These are phyloP conservation scores for Phialophora verrucosa DNA, from an alignment of 2,329 filamentous ascomycete species.

Conservation along the genomic window DNA sequence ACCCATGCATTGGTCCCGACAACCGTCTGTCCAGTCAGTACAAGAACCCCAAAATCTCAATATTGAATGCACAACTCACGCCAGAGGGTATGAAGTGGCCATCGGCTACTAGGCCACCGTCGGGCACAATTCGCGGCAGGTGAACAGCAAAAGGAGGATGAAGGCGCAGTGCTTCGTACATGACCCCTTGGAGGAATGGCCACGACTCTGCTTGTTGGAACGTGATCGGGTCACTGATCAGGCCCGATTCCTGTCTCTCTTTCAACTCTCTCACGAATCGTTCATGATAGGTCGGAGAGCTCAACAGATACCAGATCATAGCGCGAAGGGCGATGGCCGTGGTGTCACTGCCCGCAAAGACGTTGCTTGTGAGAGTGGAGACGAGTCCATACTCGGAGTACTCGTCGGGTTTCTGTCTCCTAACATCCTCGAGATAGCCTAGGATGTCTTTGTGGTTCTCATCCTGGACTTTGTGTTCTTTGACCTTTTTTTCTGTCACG, in stretches of 20 bases:
- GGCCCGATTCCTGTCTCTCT: slow-evolving; percentile 13
- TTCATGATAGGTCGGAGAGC: slow-evolving; percentile 41
- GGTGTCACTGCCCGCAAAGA: slow-evolving; percentile 62
- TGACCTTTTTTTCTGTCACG: not conserved
- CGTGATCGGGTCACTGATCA: slow-evolving; percentile 16
- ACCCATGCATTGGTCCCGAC: slow-evolving; percentile 45
- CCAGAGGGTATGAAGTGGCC: slow-evolving; percentile 19
- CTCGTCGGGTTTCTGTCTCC: slow-evolving; percentile 4
- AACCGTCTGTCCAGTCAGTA: not conserved
- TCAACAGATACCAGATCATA: slow-evolving; percentile 53
- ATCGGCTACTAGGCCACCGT: slow-evolving; percentile 23
- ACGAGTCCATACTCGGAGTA: slow-evolving; percentile 7
- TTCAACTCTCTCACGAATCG: slow-evolving; percentile 21
- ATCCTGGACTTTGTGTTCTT: not conserved
- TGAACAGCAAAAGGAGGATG: slow-evolving; percentile 36
- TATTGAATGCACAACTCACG: too few relatives aligned
- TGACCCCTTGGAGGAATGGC: slow-evolving; percentile 24
- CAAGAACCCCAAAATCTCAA: too few relatives aligned
- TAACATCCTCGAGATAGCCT: not conserved
- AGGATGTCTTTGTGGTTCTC: not conserved
- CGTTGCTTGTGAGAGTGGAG: slow-evolving; percentile 7
- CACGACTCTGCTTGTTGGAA: slow-evolving; percentile 20
- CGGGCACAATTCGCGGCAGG: slow-evolving; percentile 37
- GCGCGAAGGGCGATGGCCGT: slow-evolving; percentile 15
- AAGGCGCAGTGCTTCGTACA: slow-evolving; percentile 30